Conservation (phyloP, 495 filamentous ascomycete species). For the Lasiosphaeria hispida region DNA sequence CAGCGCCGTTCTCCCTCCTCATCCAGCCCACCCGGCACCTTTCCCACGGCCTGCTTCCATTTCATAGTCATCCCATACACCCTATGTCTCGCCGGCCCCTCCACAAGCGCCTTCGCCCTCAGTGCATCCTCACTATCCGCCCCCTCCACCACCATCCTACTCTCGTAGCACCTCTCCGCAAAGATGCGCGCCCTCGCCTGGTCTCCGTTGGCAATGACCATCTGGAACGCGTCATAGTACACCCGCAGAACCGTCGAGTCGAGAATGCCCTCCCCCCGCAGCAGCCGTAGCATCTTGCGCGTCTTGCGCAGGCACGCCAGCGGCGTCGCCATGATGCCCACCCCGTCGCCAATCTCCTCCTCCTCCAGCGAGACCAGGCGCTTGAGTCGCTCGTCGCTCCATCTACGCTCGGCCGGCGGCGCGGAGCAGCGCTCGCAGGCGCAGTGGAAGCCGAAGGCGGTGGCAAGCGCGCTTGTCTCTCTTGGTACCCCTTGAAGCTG, state of each 20-base stretch:
- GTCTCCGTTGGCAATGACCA: constrained; percentile 4
- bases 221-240: constrained; percentile 1
- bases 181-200: constrained; percentile 3
- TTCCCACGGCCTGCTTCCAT: neutral
- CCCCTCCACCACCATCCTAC: neutral
- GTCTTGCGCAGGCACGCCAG: neutral
- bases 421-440: constrained; percentile 33
- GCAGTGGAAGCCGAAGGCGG: constrained; percentile 35
- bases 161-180: neutral
- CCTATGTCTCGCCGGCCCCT: neutral
- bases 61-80: neutral
- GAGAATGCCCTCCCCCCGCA: neutral
- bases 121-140: neutral
- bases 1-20: too few relatives aligned
- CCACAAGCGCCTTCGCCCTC: neutral
- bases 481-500: constrained; percentile 12
- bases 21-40: neutral
- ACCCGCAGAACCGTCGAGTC: neutral
- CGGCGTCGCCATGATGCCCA: neutral
- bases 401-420: constrained; percentile 23
- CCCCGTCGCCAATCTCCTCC: neutral
- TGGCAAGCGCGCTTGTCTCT: constrained; percentile 24
- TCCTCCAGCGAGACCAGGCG: constrained; percentile 2
- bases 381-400: constrained; percentile 25
- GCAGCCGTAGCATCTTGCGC: neutral